Evolutionary conservation across 805 yeast genomes (phyloP).

Genomic region (Cephaloascus albidus): DNA sequence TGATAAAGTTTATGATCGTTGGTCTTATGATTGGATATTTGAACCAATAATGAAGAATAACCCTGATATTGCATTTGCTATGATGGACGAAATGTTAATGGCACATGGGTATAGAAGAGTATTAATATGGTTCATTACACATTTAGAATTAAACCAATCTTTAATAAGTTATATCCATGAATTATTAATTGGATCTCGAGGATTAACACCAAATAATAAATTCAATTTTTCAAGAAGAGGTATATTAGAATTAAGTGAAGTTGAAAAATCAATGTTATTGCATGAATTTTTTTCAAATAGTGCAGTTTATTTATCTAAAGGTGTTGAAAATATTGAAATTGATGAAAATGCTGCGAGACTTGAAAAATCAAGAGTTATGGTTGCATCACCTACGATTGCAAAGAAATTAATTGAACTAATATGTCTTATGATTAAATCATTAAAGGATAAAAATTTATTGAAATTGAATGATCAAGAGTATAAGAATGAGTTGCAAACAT

Average conservation of each 20-base stretch:
- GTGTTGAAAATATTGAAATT: conserved; percentile 7
- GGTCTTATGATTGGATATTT: conserved; percentile 35
- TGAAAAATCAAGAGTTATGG: too few relatives aligned
- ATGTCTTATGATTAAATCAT: conserved; percentile 53
- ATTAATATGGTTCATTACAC: conserved; percentile 61
- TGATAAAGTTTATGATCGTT: conserved; percentile 38
- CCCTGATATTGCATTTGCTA: conserved; percentile 40
- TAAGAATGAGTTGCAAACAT: conserved; percentile 47
- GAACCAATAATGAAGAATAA: conserved; percentile 43
- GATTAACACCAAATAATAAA: conserved; percentile 19
- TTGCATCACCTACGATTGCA: conserved; percentile 18
- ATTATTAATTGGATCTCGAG: conserved; percentile 47
- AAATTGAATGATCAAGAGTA: conserved; percentile 41
- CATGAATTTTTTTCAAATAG: conserved; percentile 63
- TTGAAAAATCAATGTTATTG: conserved; percentile 57
- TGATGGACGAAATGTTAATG: conserved; percentile 68
- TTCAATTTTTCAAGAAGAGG: conserved; percentile 52
- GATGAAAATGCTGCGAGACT: conserved; percentile 7
- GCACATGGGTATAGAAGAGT: conserved; percentile 54
- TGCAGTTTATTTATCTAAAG: conserved; percentile 30
- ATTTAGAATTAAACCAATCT: conserved; percentile 43
- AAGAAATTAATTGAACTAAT: conserved; percentile 38
- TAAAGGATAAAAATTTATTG: conserved; percentile 35
- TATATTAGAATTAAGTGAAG: conserved; percentile 37
- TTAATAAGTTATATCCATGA: conserved; percentile 58